A percentile compares a stretch with the other conserved stretches of the same genome.
These are phyloP conservation scores for Lanmaoa rubissima DNA, from an alignment of 768 basidiomycete genomes.

Conservation along the genomic window DNA sequence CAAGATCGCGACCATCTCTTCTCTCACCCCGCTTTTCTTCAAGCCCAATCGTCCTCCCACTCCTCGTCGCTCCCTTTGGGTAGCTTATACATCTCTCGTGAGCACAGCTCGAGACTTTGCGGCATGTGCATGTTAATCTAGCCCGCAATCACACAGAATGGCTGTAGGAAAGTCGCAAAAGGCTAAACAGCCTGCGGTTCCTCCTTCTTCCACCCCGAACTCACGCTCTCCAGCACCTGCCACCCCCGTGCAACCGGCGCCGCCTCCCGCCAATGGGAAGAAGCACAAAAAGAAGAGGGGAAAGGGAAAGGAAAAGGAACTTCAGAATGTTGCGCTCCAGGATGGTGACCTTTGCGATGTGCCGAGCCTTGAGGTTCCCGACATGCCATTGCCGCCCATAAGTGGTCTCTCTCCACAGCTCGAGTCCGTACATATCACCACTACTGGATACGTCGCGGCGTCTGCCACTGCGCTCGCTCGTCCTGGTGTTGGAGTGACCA, in stretches of 20 bases:
- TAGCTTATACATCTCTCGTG: constrained; percentile 13
- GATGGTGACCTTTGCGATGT: constrained; percentile 23
- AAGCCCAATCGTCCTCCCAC: neutral
- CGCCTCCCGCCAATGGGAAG: constrained; percentile 27
- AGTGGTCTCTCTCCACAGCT: constrained; percentile 46
- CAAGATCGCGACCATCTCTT: constrained; percentile 16
- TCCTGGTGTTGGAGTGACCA: constrained; percentile 31
- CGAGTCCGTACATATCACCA: constrained; percentile 47
- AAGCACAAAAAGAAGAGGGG: constrained; percentile 43
- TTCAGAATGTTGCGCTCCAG: constrained; percentile 4
- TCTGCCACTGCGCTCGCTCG: constrained; percentile 34
- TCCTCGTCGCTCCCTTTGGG: neutral
- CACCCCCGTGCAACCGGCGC: constrained; percentile 5
- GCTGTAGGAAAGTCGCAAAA: constrained; percentile 29
- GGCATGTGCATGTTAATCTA: constrained; percentile 17
- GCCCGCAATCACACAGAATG: constrained; percentile 24
- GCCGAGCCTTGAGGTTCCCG: constrained; percentile 23
- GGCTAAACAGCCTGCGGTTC: constrained; percentile 16
- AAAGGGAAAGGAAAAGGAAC: constrained; percentile 40
- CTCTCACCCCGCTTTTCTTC: neutral
- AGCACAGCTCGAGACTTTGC: constrained; percentile 1
- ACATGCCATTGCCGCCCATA: constrained; percentile 16
- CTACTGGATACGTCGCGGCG: constrained; percentile 43
- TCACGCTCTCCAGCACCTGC: constrained; percentile 9
- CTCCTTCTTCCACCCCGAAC: constrained; percentile 7